Evolutionary conservation across 176 grass and related monocot species (phyloP), one percentile per base, ranked within the genome.

Genomic region (Leersia perrieri): DNA sequence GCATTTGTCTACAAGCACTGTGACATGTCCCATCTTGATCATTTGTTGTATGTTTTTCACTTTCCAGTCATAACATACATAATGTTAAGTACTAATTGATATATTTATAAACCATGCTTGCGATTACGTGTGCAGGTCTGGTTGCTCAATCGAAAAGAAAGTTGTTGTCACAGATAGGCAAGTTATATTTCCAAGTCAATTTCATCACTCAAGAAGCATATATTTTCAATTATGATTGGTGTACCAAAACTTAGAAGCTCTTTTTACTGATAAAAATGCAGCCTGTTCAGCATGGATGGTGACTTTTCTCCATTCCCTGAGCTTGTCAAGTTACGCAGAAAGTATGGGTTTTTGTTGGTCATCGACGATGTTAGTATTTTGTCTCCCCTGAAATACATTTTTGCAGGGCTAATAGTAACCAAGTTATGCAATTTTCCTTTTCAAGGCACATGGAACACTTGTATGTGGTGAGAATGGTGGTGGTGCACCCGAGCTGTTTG

Each of bases 221-320:
- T 78, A 8, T 76, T 62, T 71, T 20, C 18, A 55, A 72, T 47
- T 64, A n/a, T 40, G 30, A 72, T 16, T 65, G 12, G 22, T 2
- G 13, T 60, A 60, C 58, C 10, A 26, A 26, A 72, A 72, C 61
- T 87, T n/a, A 63, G 18, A 77, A 61, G 25, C 9, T 49, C 68
- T 84, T 83, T 51, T 33, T 9, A 63, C 84, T 80, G 32, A 39
- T 85, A 41, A 72, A 72, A 39, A 65, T 91, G 84, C 86, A 99
- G 96, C 72, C 77, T 99, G 39, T 99, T 99, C 78, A 93, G 90
- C 77, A 93, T 99, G 96, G 92, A 93, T 88, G 96, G 96, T 84
- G 96, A 99, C 84, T 93, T 95, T 72, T 92, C 90, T 79, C 96
- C 92, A 36, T 82, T 98, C 26, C 33, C 55, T 79, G 15, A 98